Base-by-base conservation (phyloP, 257 asterid genomes). In the Anisodus tanguticus region DNA sequence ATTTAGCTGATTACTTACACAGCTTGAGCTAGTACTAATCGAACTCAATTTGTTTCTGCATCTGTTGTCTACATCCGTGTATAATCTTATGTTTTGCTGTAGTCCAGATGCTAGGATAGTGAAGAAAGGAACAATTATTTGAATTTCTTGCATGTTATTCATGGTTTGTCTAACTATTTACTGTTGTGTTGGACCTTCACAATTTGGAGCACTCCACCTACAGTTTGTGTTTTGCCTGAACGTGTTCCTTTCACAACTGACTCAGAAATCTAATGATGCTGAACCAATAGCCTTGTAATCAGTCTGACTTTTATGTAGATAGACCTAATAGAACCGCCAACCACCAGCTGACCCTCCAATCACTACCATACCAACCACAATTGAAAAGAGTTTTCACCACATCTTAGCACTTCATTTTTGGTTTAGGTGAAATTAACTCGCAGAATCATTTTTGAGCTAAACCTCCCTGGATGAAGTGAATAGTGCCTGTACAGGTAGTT, bases 1-100 rank as follows among this genome's bases (percentile, higher is more conserved):
- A 12, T 51, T 53, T 53, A 51, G 26, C 81, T 76, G 81, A 76
- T 51, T 53, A 76, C 47, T n/a, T 53, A 63, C 64, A 53, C 64
- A 53, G 64, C 81, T 76, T 74, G 80, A 74, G 80, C 60, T 74
- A 19, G 43, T 47, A 49, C 19, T 11, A 51, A 41, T 74, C 41
- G 3, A 49, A 49, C 43, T 22, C 59, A n/a, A 5, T 49, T 62
- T 49, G 81, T 76, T 49, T 51, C 62, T 76, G 62, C 81, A 49
- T 12, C 45, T 11, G 5, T 49, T 51, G 13, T 12, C 60, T 4
- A 11, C 45, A 45, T 74, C 62, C 2, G 12, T 22, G 15, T 9
- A n/a, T 76, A 6, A 49, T 76, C 62, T 76, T 22, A 76, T 76
- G 22, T 49, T 76, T 13, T 76, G 13, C 63, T 76, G 8, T 76